These are phyloP conservation scores for Neurospora sublineolata DNA, from an alignment of 495 filamentous ascomycete genomes.

Conservation along the genomic window DNA sequence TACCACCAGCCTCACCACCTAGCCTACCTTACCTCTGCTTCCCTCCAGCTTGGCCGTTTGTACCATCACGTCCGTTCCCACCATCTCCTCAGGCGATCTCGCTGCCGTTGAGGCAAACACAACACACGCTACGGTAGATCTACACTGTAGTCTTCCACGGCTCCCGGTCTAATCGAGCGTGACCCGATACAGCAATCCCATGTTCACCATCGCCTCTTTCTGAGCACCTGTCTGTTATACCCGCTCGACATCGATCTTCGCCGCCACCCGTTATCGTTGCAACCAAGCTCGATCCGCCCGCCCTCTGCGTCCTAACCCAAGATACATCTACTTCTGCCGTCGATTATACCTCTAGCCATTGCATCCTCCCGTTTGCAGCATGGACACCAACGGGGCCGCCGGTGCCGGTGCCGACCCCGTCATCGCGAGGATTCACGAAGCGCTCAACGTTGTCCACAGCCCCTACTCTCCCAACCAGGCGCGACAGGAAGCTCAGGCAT, in stretches of 20 bases:
- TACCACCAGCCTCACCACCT: not conserved
- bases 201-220: not conserved
- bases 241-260: not conserved
- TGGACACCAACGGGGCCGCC: constrained; percentile 18
- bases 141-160: not conserved
- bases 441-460: constrained; percentile 75
- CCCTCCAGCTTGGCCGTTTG: not conserved
- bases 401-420: constrained; percentile 17
- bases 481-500: constrained; percentile 71
- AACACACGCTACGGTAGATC: not conserved
- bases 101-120: not conserved
- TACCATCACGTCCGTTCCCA: not conserved
- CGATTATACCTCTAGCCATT: not conserved
- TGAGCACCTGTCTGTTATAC: not conserved
- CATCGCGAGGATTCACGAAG: constrained; percentile 57
- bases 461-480: constrained; percentile 69
- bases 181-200: not conserved
- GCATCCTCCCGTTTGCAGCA: constrained; percentile 1
- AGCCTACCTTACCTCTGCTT: not conserved
- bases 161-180: not conserved
- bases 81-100: not conserved
- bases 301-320: not conserved
- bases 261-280: not conserved
- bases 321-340: not conserved
- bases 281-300: not conserved